These are phyloP conservation scores for Termitomyces sp. DNA, from an alignment of 768 basidiomycete genomes.

Conservation along the genomic window DNA sequence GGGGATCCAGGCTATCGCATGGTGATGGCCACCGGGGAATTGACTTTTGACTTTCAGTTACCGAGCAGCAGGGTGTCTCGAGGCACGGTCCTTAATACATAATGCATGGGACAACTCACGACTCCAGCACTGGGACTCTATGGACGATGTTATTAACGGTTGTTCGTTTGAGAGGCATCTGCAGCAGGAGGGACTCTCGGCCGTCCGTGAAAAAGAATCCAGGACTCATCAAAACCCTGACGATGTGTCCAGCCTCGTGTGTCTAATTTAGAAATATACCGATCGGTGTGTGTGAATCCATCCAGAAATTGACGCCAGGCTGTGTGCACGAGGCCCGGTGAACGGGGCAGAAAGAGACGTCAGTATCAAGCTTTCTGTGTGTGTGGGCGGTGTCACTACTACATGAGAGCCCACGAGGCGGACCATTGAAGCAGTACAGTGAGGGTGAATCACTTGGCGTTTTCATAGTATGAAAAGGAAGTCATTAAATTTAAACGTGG, in stretches of 20 bases:
- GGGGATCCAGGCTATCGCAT: not conserved
- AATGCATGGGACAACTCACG: constrained; percentile 42
- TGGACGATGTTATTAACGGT: not conserved
- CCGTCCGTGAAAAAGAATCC: not conserved
- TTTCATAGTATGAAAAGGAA: no score
- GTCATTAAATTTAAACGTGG: no score
- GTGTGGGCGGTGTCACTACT: no score
- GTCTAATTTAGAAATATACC: not conserved
- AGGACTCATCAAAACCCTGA: not conserved
- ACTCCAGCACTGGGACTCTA: no score
- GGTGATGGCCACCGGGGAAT: not conserved
- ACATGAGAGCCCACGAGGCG: no score
- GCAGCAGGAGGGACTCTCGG: no score
- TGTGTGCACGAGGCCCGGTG: not conserved
- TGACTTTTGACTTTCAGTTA: not conserved
- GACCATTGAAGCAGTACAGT: no score
- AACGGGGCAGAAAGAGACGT: not conserved
- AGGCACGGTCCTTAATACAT: constrained; percentile 40
- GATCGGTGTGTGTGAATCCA: not conserved
- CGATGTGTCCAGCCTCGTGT: not conserved
- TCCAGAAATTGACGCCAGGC: not conserved
- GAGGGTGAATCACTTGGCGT: no score
- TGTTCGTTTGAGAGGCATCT: no score
- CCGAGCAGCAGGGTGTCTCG: not conserved
- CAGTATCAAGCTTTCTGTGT: not conserved